Evolutionary conservation across 148 eudicot genomes (phyloP).

Genomic region (Dysphania ambrosioides): DNA sequence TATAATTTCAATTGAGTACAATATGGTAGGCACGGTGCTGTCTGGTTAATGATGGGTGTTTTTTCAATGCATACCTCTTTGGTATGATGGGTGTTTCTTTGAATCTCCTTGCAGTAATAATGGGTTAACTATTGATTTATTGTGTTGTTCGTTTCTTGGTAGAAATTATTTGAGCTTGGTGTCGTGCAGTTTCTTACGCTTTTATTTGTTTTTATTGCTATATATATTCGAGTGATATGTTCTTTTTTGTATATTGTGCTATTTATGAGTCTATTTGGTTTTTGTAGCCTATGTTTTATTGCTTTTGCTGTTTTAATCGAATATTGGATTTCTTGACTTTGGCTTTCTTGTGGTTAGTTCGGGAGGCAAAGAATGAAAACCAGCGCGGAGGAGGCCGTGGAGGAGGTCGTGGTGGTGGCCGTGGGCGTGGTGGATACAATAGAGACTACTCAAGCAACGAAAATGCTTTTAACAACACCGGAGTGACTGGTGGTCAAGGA

Average conservation of each 20-base stretch:
- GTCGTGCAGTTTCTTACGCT: no score
- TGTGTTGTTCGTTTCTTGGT: background rate
- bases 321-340: background rate
- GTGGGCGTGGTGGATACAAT: conserved; percentile 58
- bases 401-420: conserved; percentile 50
- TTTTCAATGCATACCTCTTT: background rate
- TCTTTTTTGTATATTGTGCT: background rate
- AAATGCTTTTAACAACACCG: conserved; percentile 41
- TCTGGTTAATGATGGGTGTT: background rate
- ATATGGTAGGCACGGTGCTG: background rate
- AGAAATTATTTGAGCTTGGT: background rate
- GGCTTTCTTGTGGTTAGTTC: conserved; percentile 36
- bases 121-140: background rate
- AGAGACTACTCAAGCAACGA: conserved; percentile 51
- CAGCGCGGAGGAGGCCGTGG: conserved; percentile 66
- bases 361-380: conserved; percentile 58
- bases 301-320: background rate
- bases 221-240: background rate
- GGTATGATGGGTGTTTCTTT: no score
- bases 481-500: conserved; percentile 46
- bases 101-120: no score
- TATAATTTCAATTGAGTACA: background rate
- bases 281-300: background rate
- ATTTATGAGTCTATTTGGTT: background rate
- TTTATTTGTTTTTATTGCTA: background rate